phyloP scores from a whole-genome alignment of 1,139 yeast genomes.

The Zygosaccharomyces pseudobailii region DNA sequence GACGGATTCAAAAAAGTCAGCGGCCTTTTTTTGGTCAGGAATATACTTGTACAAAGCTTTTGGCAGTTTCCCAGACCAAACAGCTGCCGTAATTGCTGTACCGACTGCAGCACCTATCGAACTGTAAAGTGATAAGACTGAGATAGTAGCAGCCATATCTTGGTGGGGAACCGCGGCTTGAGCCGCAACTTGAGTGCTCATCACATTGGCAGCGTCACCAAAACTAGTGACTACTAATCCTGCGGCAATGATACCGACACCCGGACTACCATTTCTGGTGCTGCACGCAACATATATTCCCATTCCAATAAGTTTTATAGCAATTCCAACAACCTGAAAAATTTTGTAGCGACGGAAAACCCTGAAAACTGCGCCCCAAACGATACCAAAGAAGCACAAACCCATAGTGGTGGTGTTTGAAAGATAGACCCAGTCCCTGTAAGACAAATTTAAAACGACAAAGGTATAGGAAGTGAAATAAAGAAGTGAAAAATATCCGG shows the following conservation, averaged over 20 bases:
- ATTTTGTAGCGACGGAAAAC: constrained; percentile 35
- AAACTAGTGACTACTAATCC: constrained; percentile 32
- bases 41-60: constrained; percentile 27
- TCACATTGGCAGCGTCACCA: constrained; percentile 36
- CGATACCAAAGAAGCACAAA: constrained; percentile 36
- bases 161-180: constrained; percentile 44
- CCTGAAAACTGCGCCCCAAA: constrained; percentile 35
- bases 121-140: constrained; percentile 41
- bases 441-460: constrained; percentile 31
- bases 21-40: constrained; percentile 25
- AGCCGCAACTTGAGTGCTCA: constrained; percentile 36
- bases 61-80: constrained; percentile 44
- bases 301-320: constrained; percentile 33
- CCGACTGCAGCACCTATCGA: constrained; percentile 45
- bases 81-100: constrained; percentile 43
- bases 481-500: constrained; percentile 27
- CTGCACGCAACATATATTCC: constrained; percentile 25
- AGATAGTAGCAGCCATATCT: constrained; percentile 43
- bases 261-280: constrained; percentile 25
- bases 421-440: constrained; percentile 36
- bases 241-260: constrained; percentile 30
- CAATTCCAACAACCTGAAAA: constrained; percentile 33
- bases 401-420: constrained; percentile 36
- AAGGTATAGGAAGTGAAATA: constrained; percentile 33
- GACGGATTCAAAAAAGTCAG: constrained; percentile 21